Evolutionary conservation across 164 flowering plant genomes (phyloP).

Genomic region (Chloranthus sessilifolius): DNA sequence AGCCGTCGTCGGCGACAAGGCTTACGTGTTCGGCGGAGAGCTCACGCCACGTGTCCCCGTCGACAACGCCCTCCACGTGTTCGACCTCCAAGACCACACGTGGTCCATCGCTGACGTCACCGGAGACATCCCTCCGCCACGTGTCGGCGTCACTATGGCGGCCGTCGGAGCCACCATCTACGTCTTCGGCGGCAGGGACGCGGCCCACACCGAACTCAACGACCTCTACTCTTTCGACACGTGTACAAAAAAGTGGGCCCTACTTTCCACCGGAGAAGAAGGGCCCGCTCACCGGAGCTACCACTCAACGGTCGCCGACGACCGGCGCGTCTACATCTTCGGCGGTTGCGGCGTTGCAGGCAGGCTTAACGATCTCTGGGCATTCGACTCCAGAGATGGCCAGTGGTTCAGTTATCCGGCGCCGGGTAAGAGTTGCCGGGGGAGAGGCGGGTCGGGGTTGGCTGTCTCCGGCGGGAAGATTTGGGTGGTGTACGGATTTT

Average conservation of each 20-base stretch:
- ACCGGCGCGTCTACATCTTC: constrained; percentile 55
- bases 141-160: constrained; percentile 87
- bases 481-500: constrained; percentile 91
- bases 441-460: constrained; percentile 88
- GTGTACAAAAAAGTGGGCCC: constrained; percentile 51
- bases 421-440: constrained; percentile 53
- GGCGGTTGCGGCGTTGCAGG: constrained; percentile 84
- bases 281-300: constrained; percentile 80
- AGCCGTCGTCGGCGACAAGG: constrained; percentile 58
- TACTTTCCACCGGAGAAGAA: constrained; percentile 41
- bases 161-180: constrained; percentile 57
- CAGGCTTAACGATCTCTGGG: constrained; percentile 81
- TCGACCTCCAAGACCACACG: constrained; percentile 46
- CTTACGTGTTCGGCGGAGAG: constrained; percentile 93
- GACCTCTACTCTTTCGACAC: constrained; percentile 88
- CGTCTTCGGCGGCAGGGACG: constrained; percentile 88
- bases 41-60: constrained; percentile 78
- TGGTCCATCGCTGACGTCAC: constrained; percentile 66
- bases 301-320: constrained; percentile 72
- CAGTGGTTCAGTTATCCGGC: constrained; percentile 49
- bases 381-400: constrained; percentile 39
- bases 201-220: constrained; percentile 62
- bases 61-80: constrained; percentile 71
- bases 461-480: constrained; percentile 50
- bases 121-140: constrained; percentile 89